These are phyloP conservation scores for Candida silvicultrix DNA, from an alignment of 805 yeast genomes.

Conservation along the genomic window DNA sequence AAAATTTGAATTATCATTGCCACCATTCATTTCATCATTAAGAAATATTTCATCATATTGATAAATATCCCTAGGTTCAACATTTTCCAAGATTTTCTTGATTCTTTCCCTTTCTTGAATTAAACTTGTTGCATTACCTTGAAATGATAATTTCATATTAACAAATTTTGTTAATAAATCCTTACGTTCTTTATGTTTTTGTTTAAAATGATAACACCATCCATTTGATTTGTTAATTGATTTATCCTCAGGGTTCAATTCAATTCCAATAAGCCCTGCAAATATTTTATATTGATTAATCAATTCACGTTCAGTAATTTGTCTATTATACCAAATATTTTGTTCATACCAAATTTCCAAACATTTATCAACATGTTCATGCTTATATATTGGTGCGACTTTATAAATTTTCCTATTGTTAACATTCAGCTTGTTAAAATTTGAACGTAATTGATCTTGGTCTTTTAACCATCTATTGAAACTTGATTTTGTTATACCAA, in stretches of 20 bases:
- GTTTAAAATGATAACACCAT: background rate
- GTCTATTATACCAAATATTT: constrained; percentile 22
- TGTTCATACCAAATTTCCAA: constrained; percentile 32
- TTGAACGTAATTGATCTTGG: constrained; percentile 25
- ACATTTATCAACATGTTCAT: constrained; percentile 29
- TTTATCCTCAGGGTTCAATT: background rate
- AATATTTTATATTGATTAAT: constrained; percentile 18
- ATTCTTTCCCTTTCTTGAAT: background rate
- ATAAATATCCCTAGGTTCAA: background rate
- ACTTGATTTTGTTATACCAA: constrained; percentile 32
- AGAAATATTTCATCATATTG: background rate
- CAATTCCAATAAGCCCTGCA: background rate
- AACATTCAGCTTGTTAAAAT: constrained; percentile 21
- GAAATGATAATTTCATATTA: background rate
- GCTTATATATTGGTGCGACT: constrained; percentile 26
- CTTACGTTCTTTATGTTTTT: background rate
- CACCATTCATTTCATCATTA: background rate
- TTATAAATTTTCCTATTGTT: constrained; percentile 23
- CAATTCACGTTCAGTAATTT: constrained; percentile 24
- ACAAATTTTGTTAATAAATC: background rate
- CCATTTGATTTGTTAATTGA: background rate
- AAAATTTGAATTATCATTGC: background rate
- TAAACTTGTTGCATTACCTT: background rate
- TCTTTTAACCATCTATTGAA: constrained; percentile 33
- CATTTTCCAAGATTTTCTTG: background rate